Evolutionary conservation across 805 yeast genomes (phyloP).

Genomic region (Zygosaccharomyces siamensis): DNA sequence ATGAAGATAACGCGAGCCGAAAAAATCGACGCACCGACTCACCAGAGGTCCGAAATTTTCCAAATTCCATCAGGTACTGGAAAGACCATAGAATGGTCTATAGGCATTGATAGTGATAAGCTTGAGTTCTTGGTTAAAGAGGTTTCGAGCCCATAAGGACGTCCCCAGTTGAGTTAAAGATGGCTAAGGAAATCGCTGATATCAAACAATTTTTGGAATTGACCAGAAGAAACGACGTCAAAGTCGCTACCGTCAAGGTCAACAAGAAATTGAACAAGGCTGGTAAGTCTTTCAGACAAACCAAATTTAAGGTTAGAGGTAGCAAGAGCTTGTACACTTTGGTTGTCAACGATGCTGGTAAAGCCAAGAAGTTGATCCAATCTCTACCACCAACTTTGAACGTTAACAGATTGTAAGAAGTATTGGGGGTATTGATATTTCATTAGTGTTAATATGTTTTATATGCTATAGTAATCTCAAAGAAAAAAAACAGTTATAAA

Average conservation of each 20-base stretch:
- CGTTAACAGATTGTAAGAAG: constrained; percentile 47
- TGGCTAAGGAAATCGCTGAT: constrained; percentile 77
- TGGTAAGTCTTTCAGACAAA: constrained; percentile 84
- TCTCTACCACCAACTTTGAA: constrained; percentile 92
- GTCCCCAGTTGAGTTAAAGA: constrained; percentile 17
- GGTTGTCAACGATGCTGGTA: constrained; percentile 89
- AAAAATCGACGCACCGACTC: background rate
- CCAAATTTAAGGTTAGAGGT: constrained; percentile 99
- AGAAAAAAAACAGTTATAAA: constrained; percentile 8
- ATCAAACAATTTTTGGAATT: constrained; percentile 96
- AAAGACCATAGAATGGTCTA: background rate
- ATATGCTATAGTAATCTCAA: constrained; percentile 14
- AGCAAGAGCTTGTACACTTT: constrained; percentile 90
- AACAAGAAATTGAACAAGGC: constrained; percentile 75
- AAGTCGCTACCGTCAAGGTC: constrained; percentile 89
- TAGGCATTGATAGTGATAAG: background rate
- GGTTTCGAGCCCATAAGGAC: constrained; percentile 3
- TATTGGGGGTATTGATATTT: constrained; percentile 6
- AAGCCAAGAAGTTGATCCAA: constrained; percentile 96
- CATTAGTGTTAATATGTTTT: constrained; percentile 12
- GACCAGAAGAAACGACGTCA: constrained; percentile 93
- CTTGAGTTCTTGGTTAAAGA: background rate
- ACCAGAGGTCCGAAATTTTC: background rate
- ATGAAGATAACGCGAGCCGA: background rate
- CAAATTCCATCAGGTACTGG: background rate